These are phyloP conservation scores for Bidens hawaiensis DNA, from an alignment of 140 eudicot genomes.

Conservation along the genomic window DNA sequence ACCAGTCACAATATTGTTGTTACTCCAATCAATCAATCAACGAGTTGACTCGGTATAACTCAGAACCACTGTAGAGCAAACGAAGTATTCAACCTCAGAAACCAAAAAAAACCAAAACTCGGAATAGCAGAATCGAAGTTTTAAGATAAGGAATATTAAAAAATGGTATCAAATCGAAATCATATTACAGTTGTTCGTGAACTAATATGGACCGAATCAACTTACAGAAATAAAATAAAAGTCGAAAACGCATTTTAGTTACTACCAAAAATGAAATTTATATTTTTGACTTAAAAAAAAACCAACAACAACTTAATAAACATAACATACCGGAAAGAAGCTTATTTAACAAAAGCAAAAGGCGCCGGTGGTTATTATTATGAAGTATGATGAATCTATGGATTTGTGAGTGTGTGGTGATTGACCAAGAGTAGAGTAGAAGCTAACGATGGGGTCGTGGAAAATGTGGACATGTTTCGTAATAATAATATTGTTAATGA, in stretches of 20 bases:
- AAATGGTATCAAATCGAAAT: conserved; percentile 10
- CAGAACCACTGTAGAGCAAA: conserved; percentile 26
- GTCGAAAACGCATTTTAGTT: conserved; percentile 31
- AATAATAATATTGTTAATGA: no score
- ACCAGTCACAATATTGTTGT: no score
- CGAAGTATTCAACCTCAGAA: conserved; percentile 3
- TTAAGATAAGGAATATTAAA: background rate
- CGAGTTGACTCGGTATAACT: conserved; percentile 25
- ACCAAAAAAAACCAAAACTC: conserved; percentile 17
- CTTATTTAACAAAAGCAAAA: no score
- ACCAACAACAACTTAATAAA: background rate
- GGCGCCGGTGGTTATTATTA: background rate
- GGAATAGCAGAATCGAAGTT: conserved; percentile 8
- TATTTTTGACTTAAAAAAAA: conserved; percentile 25
- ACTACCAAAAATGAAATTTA: background rate
- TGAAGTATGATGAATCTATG: background rate
- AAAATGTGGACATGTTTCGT: no score
- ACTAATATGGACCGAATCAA: conserved; percentile 34
- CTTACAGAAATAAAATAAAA: background rate
- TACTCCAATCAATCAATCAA: no score
- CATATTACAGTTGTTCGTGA: conserved; percentile 27
- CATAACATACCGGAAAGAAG: no score
- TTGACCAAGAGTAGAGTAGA: conserved; percentile 19
- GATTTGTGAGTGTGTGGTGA: conserved; percentile 12
- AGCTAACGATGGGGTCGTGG: conserved; percentile 31